Evolutionary conservation across 257 asterid genomes (phyloP).

Genomic region (Scutellaria baicalensis): DNA sequence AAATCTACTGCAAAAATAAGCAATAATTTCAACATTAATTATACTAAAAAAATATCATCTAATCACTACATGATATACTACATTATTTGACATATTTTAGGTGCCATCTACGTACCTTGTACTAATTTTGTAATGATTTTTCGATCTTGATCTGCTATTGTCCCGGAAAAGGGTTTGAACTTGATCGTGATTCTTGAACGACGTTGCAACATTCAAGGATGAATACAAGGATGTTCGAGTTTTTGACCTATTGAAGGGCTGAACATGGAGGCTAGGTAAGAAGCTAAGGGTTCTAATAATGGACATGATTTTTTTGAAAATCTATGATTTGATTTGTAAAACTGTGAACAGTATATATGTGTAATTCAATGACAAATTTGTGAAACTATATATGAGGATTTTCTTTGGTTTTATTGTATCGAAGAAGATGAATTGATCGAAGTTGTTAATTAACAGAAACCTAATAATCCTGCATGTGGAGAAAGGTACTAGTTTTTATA

Average conservation of each 20-base stretch:
- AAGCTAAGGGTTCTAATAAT: conserved; percentile 4
- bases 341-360: background rate
- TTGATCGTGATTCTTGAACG: background rate
- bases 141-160: background rate
- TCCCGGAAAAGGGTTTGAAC: conserved; percentile 1
- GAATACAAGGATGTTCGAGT: background rate
- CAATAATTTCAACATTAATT: background rate
- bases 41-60: background rate
- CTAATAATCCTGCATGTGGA: background rate
- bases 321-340: background rate
- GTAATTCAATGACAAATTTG: too few species aligned
- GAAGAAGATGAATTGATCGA: background rate
- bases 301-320: conserved; percentile 11
- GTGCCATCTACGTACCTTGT: conserved; percentile 1
- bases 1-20: conserved; percentile 22
- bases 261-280: background rate
- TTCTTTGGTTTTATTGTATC: background rate
- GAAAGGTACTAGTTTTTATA: conserved; percentile 8
- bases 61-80: background rate
- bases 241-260: background rate
- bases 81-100: background rate
- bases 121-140: background rate
- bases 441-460: background rate
- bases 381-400: background rate
- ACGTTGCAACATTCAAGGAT: background rate